phyloP scores from a whole-genome alignment of 768 basidiomycete genomes.

The Chalciporus pseudorubinellus region DNA sequence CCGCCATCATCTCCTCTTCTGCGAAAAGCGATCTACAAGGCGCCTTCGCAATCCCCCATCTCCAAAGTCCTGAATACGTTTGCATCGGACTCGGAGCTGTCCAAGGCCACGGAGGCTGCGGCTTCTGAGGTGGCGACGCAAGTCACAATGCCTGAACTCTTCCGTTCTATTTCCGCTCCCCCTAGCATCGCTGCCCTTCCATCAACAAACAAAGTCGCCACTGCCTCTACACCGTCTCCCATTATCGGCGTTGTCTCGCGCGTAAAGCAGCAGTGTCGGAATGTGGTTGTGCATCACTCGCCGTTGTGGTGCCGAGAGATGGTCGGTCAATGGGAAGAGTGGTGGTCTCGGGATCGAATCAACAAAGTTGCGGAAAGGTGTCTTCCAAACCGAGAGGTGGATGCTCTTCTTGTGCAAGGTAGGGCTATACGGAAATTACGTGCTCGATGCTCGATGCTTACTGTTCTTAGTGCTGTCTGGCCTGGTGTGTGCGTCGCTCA shows the following conservation, averaged over 20 bases:
- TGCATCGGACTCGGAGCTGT: slow-evolving; percentile 57
- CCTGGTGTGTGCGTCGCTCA: slow-evolving; percentile 67
- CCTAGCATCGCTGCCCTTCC: slow-evolving; percentile 18
- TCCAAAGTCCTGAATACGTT: slow-evolving; percentile 53
- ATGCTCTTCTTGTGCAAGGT: slow-evolving; percentile 53
- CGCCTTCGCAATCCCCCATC: slow-evolving; percentile 46
- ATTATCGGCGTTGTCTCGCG: neutral
- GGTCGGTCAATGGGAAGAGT: slow-evolving; percentile 31
- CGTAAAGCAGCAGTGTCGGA: slow-evolving; percentile 5
- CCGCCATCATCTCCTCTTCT: slow-evolving; percentile 37
- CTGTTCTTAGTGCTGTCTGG: slow-evolving; percentile 54
- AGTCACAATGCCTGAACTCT: slow-evolving; percentile 47
- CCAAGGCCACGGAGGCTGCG: slow-evolving; percentile 48
- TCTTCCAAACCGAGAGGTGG: slow-evolving; percentile 61
- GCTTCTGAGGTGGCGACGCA: slow-evolving; percentile 32
- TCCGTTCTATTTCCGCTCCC: slow-evolving; percentile 37
- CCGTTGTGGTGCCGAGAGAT: slow-evolving; percentile 34
- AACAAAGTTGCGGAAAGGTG: slow-evolving; percentile 51
- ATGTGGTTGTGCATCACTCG: slow-evolving; percentile 18
- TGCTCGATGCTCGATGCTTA: neutral
- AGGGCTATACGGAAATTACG: neutral
- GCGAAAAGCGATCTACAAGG: slow-evolving; percentile 40
- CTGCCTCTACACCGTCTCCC: neutral
- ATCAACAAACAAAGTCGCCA: neutral
- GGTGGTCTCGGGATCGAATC: slow-evolving; percentile 59